A percentile compares a stretch with the other conserved stretches of the same genome.
phyloP scores from a whole-genome alignment of 202 grass and related monocot genomes.

The Carex sylvatica region DNA sequence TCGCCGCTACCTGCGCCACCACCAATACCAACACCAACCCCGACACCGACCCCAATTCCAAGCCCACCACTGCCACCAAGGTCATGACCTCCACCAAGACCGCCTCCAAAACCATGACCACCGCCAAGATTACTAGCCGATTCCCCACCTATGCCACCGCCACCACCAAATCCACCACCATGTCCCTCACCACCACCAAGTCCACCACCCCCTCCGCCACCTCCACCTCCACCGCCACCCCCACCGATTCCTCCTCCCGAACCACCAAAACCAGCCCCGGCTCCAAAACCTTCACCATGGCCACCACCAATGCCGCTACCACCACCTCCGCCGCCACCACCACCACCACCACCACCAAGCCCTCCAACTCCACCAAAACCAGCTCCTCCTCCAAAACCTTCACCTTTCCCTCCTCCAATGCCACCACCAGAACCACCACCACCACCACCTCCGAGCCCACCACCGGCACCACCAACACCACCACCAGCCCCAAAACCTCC shows the following conservation, averaged over 20 bases:
- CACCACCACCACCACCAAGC: neutral
- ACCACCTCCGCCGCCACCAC: neutral
- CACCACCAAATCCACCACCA: constrained; percentile 20
- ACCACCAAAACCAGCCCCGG: constrained; percentile 5
- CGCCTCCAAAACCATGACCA: constrained; percentile 1
- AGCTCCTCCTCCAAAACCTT: constrained; percentile 17
- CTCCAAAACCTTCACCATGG: neutral
- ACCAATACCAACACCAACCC: neutral
- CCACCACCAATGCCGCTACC: neutral
- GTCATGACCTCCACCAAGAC: neutral
- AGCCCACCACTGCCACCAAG: constrained; percentile 8
- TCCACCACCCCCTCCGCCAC: constrained; percentile 12
- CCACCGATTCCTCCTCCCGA: neutral
- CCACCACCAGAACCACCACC: constrained; percentile 11
- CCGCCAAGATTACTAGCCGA: neutral
- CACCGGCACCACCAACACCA: constrained; percentile 2
- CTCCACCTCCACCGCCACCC: constrained; percentile 9
- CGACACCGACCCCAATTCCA: constrained; percentile 4
- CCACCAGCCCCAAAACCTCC: constrained; percentile 18
- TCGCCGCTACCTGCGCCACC: neutral
- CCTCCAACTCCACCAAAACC: constrained; percentile 19
- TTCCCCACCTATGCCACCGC: constrained; percentile 13
- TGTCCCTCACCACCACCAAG: constrained; percentile 18
- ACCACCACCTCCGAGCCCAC: constrained; percentile 22
- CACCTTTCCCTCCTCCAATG: constrained; percentile 1